Base-by-base conservation (phyloP, 2,329 filamentous ascomycete species). In the Rutstroemia sp. region DNA sequence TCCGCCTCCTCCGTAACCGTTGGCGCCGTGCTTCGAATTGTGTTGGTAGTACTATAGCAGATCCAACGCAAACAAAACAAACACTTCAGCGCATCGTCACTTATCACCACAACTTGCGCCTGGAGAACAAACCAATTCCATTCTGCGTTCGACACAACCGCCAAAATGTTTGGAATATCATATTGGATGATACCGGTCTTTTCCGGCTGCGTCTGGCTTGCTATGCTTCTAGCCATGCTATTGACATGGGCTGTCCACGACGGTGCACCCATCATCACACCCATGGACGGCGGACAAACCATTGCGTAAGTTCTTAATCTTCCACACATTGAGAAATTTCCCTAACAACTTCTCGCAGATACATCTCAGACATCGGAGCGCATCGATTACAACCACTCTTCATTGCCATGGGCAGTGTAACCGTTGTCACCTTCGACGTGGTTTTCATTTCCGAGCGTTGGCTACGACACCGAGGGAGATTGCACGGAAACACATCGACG, bases 401-500 rank as follows among this genome's bases (percentile, higher is more conserved):
- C 75, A 84, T 92, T 64, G 76, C 84, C 30, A 85, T 87, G 67
- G 84, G 80, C 64, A 74, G 77, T 48, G 72, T 89, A 45, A 89
- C 87, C 5, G 87, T 89, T 25, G 76, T 95, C 46, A 84, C 87
- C 58, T 85, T 97, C 66, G 87, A 94, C 72, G 72, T 89, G 10
- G 82, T 86, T 21, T 94, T 97, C 68, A 72, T 87, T 51, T 74
- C 86, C 12, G 92, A 96, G 73, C 84, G 91, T 61, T 94, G 86
- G 82, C 78, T 96, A 48, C 85, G 92, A 51, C 91, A 96, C 72
- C 78, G 76, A 19, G 88, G 89, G 14, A 84, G 88, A 10, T 78
- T 97, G 23, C 81, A 86, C 3, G 86, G 82, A 60, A 95, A 96
- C 72, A 73, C 79, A 14, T 82, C 80, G 5, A 61, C 66, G 8